Percentiles rank a stretch among this genome's conserved stretches.
These are phyloP conservation scores for Noccaea caerulescens DNA, from an alignment of 345 rosid species.

Conservation along the genomic window DNA sequence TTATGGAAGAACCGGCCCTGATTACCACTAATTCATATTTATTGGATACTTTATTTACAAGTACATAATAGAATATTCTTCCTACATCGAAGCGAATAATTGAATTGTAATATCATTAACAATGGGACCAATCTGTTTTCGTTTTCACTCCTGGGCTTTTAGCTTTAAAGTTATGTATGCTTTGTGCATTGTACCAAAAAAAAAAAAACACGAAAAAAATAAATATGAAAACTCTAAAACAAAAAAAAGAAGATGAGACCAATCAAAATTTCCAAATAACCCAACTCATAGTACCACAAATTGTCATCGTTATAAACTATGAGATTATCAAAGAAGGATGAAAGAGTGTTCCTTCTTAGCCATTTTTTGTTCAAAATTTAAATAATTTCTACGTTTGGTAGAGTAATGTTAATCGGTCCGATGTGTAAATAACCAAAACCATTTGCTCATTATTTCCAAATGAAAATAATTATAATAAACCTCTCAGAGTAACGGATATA, in stretches of 20 bases:
- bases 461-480: constrained; percentile 6
- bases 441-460: constrained; percentile 26
- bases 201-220: no score
- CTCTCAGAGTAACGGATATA: neutral
- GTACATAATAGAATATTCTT: neutral
- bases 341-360: neutral
- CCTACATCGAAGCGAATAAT: neutral
- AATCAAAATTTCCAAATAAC: no score
- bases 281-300: no score
- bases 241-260: no score
- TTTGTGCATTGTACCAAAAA: no score
- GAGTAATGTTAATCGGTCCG: neutral
- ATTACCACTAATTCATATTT: neutral
- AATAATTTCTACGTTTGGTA: neutral
- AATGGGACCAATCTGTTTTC: no score
- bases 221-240: no score
- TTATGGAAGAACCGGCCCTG: no score
- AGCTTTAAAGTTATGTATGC: no score
- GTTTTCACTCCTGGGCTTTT: no score
- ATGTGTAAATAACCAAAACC: neutral
- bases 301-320: no score
- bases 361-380: neutral
- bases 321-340: neutral
- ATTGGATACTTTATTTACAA: neutral
- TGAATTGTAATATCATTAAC: no score